Evolutionary conservation across 148 eudicot species (phyloP).

Genomic region (Pharnaceum exiguum): DNA sequence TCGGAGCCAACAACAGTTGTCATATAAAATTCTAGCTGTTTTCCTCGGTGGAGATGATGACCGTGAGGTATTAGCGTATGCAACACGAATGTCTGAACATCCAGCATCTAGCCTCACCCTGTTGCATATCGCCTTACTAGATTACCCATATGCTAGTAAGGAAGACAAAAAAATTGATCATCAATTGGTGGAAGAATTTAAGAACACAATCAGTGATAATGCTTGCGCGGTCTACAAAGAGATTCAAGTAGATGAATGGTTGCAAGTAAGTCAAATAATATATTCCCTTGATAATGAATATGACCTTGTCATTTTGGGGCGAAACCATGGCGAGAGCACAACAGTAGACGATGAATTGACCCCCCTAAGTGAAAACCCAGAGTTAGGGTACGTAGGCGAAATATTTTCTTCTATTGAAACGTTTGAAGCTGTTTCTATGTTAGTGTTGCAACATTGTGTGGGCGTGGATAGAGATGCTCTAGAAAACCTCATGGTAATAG

Average conservation of each 20-base stretch:
- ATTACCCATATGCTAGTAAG: not conserved
- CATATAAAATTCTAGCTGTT: not conserved
- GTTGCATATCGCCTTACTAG: not conserved
- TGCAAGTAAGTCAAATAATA: not conserved
- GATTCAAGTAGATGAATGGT: not conserved
- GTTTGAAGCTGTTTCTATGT: not conserved
- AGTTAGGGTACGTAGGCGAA: not conserved
- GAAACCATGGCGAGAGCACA: not conserved
- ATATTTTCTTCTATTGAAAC: not conserved
- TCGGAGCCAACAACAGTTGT: not conserved
- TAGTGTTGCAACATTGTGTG: constrained; percentile 9
- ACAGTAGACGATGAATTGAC: not conserved
- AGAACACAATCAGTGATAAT: not conserved
- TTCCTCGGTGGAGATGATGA: constrained; percentile 16
- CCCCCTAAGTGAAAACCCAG: not conserved
- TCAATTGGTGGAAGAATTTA: not conserved
- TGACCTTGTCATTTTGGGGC: constrained; percentile 8
- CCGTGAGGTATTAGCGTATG: constrained; percentile 9
- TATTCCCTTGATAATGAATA: not conserved
- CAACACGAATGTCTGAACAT: not conserved
- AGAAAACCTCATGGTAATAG: too few relatives aligned
- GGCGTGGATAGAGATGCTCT: too few relatives aligned
- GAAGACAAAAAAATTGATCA: not conserved
- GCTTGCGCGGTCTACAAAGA: not conserved
- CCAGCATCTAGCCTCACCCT: not conserved